Evolutionary conservation across 495 filamentous ascomycete species (phyloP).

Genomic region (Durotheca rogersii): DNA sequence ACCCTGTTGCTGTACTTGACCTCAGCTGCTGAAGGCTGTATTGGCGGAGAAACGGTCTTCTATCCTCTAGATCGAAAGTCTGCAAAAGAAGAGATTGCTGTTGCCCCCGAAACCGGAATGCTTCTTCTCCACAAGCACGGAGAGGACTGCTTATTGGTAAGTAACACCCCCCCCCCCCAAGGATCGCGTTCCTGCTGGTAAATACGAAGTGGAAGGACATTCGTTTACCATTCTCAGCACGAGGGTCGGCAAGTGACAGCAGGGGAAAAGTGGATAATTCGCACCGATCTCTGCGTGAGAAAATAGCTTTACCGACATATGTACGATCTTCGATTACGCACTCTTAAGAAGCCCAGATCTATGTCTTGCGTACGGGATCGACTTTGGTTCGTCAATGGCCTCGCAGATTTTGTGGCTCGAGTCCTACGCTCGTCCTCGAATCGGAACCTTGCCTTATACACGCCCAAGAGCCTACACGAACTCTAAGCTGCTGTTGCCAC

Average conservation of each 20-base stretch:
- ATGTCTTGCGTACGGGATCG: neutral
- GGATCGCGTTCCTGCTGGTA: no score
- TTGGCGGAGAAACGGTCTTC: conserved; percentile 89
- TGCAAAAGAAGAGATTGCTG: conserved; percentile 61
- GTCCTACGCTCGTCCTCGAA: no score
- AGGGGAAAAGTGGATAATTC: conserved; percentile 91
- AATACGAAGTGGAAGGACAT: no score
- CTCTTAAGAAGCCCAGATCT: conserved; percentile 24
- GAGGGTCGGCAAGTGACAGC: conserved; percentile 76
- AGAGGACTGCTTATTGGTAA: conserved; percentile 73
- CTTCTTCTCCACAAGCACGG: conserved; percentile 87
- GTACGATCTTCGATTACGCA: conserved; percentile 19
- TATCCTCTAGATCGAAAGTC: conserved; percentile 69
- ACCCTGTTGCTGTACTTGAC: conserved; percentile 88
- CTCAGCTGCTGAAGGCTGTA: conserved; percentile 62
- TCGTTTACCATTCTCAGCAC: conserved; percentile 48
- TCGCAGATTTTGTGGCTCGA: no score
- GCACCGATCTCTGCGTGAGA: conserved; percentile 80
- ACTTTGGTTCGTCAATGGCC: neutral
- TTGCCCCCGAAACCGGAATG: conserved; percentile 77
- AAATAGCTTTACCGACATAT: conserved; percentile 7
- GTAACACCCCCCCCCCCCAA: conserved; percentile 7
- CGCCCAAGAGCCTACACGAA: neutral
- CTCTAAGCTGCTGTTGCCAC: neutral
- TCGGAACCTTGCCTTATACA: no score